These are phyloP conservation scores for Paramecium sonneborni DNA, from an alignment of 73 alveolate species.

Conservation along the genomic window DNA sequence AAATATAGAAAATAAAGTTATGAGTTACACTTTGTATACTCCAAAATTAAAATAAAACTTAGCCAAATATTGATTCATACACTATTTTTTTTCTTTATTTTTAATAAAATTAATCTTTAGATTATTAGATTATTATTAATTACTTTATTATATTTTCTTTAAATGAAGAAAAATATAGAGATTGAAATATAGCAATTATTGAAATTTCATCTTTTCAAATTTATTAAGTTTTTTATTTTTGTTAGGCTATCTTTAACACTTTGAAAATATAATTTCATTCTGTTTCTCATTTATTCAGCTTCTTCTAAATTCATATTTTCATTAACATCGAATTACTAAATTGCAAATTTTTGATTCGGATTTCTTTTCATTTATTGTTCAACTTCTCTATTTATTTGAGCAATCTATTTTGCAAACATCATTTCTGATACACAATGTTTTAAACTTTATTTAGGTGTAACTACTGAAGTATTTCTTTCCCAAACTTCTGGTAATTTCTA, in stretches of 20 bases:
- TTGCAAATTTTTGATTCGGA: constrained; percentile 24
- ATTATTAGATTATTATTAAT: background rate
- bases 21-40: background rate
- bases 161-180: background rate
- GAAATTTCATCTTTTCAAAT: constrained; percentile 31
- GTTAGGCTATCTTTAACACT: constrained; percentile 33
- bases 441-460: background rate
- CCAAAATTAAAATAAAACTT: background rate
- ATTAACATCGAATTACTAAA: background rate
- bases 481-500: background rate
- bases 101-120: background rate
- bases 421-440: background rate
- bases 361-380: constrained; percentile 35
- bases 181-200: background rate
- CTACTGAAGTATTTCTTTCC: background rate
- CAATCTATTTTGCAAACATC: constrained; percentile 35
- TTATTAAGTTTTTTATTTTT: background rate
- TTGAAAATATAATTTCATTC: constrained; percentile 35
- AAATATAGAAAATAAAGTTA: background rate
- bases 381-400: constrained; percentile 48
- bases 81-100: background rate
- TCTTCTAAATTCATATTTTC: constrained; percentile 10
- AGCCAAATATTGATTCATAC: background rate
- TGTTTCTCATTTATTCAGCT: constrained; percentile 40
- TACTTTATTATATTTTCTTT: background rate